Conservation (phyloP, 2,329 filamentous ascomycete genomes). For the Diaporthe helianthi region DNA sequence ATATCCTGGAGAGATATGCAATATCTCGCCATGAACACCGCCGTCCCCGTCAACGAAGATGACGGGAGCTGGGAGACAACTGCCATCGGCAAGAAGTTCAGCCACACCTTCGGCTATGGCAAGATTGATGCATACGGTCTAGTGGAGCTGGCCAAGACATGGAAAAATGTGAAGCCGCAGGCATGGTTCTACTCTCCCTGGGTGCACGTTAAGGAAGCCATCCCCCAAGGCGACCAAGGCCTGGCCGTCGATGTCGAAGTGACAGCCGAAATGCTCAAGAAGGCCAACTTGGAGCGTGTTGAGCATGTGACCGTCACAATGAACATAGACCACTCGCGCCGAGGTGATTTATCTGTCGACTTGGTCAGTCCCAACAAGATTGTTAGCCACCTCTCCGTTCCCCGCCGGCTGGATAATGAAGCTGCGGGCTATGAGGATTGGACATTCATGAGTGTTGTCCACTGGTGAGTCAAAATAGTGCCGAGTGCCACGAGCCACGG, state of each 20-base stretch:
- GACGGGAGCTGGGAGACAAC: slow-evolving; percentile 82
- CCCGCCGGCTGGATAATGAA: slow-evolving; percentile 73
- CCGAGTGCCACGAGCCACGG: neutral
- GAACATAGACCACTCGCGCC: slow-evolving; percentile 87
- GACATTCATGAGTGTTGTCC: slow-evolving; percentile 98
- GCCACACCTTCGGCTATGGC: slow-evolving; percentile 94
- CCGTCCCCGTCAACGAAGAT: slow-evolving; percentile 78
- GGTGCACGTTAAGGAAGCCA: slow-evolving; percentile 84
- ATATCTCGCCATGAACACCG: slow-evolving; percentile 85
- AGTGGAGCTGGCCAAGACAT: slow-evolving; percentile 84
- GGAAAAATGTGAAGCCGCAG: slow-evolving; percentile 91
- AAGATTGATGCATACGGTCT: slow-evolving; percentile 89
- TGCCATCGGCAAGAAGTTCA: slow-evolving; percentile 82
- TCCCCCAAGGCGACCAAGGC: slow-evolving; percentile 85
- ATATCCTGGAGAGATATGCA: slow-evolving; percentile 94
- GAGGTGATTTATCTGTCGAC: slow-evolving; percentile 93
- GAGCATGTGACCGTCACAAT: slow-evolving; percentile 98
- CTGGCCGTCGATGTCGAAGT: slow-evolving; percentile 83
- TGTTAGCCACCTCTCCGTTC: slow-evolving; percentile 81
- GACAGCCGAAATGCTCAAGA: slow-evolving; percentile 78
- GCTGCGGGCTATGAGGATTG: slow-evolving; percentile 83
- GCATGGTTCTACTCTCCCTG: slow-evolving; percentile 94
- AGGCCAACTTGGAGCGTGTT: slow-evolving; percentile 82
- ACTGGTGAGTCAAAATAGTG: slow-evolving; percentile 70
- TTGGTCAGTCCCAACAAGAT: slow-evolving; percentile 83